Evolutionary conservation across 345 rosid genomes (phyloP).

Genomic region (Hypericum androsaemum): DNA sequence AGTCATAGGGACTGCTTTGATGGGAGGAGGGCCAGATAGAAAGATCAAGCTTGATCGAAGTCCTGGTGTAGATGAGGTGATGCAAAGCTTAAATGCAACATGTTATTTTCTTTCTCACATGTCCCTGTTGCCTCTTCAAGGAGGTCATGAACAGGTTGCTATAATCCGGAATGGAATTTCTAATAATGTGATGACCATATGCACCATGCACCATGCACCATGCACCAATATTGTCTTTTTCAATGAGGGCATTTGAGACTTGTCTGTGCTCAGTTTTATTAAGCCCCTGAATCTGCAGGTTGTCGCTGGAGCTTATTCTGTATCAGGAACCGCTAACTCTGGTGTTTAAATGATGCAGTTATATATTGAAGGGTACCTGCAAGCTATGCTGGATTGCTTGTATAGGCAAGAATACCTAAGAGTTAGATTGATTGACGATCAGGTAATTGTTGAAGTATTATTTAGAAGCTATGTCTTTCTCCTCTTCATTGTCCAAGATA

Average conservation of each 20-base stretch:
- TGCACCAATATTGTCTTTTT: too few species aligned
- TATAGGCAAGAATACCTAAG: constrained; percentile 89
- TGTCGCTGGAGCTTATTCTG: background rate
- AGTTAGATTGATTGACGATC: constrained; percentile 84
- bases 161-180: too few species aligned
- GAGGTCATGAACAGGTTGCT: too few species aligned
- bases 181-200: too few species aligned
- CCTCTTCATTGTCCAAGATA: background rate
- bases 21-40: constrained; percentile 89
- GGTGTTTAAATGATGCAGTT: constrained; percentile 39
- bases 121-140: too few species aligned
- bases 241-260: too few species aligned
- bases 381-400: constrained; percentile 85
- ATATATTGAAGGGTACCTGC: constrained; percentile 89
- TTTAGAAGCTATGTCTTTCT: background rate
- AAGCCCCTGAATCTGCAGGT: too few species aligned
- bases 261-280: too few species aligned
- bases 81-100: background rate
- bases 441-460: constrained; percentile 32
- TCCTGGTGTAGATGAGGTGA: constrained; percentile 90
- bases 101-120: background rate
- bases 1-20: constrained; percentile 66
- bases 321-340: constrained; percentile 6
- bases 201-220: too few species aligned
- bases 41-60: constrained; percentile 75